Base-by-base conservation (phyloP, 495 filamentous ascomycete genomes). In the Trichoderma erinaceum region DNA sequence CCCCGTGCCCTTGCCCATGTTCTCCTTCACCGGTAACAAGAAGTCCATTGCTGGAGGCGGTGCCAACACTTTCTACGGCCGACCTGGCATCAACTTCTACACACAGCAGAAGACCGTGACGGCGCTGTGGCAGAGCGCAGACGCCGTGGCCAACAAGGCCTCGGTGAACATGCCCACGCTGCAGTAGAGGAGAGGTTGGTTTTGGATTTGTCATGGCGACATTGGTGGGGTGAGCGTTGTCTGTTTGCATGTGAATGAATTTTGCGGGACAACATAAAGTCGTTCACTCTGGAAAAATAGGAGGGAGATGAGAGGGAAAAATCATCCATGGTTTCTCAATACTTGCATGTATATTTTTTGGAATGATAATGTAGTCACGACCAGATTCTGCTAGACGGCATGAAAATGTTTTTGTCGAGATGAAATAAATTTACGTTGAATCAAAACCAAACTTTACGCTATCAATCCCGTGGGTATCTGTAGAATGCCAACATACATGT, bases 71-170 rank as follows among this genome's bases (percentile, higher is more conserved):
- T 99, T 99, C 75, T 99, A 99, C 74, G 95, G 95, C 66, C 90
- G 92, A 78, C 89, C 92, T 18, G 95, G 94, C 4, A 72, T 99
- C 72, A 87, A 89, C 68, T 99, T 99, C 77, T 99, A 96, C 75
- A 99, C 95, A 16, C 95, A 98, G 83, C 84, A 89, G 73, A 97
- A 99, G 89, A 99, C 95, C 25, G 94, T 99, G 65, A 99, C 95
- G 69, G 91, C 92, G 72, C 76, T 94, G 72, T 97, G 96, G 95
- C 86, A 85, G 68, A 85, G 85, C 67, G 91, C 93, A 74, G 94
- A 97, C 78, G 93, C 91, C 7, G 84, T 92, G 58, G 83, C 83
- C 63, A 88, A 85, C 69, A 92, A 92, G 82, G 94, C 93, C 15
- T 86, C 85, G 71, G 92, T 95, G 35, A 87, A 91, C 66, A 98